Evolutionary conservation across 2,329 filamentous ascomycete genomes (phyloP), one percentile per base, ranked within the genome.

Genomic region (Pestalotiopsis sp.): DNA sequence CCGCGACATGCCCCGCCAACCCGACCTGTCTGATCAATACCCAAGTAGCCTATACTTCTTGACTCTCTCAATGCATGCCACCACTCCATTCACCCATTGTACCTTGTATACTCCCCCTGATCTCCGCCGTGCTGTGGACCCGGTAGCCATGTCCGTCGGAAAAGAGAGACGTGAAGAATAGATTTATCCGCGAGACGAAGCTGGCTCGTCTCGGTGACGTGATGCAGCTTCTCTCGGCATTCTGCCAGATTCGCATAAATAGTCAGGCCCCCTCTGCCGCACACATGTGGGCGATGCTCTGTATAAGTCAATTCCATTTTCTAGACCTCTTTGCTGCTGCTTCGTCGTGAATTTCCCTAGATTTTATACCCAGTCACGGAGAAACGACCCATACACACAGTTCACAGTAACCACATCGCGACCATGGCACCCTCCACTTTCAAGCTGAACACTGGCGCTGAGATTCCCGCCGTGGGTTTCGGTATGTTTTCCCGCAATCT

Each of bases 391-490:
- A 27, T 27, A 27, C 23, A 58, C 27, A 41, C 17, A 67, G 17
- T 25, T 20, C 12, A 41, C 36, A 57, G 17, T 20, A 57, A 58
- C 31, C 31, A 12, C 62, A 56, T 56, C 36, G 23, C 66, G 2
- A 49, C 13, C 52, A 90, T 90, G 87, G 81, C 86, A 69, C 83
- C 84, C 72, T 82, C 85, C 71, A 83, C 82, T 25, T 91, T 89
- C 80, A 90, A 86, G 76, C 86, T 92, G 73, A 92, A 92, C 82
- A 90, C 84, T 49, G 89, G 89, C 69, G 80, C 83, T 68, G 82
- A 87, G 71, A 91, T 92, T 70, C 90, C 90, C 63, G 87, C 89
- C 52, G 77, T 92, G 23, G 90, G 89, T 66, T 83, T 91, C 38
- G 89, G 88, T 90, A 81, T 68, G 70, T 41, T 65, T 60, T 36